These are phyloP conservation scores for Beta lomatogona DNA, from an alignment of 179 eudicot genomes.

Conservation along the genomic window DNA sequence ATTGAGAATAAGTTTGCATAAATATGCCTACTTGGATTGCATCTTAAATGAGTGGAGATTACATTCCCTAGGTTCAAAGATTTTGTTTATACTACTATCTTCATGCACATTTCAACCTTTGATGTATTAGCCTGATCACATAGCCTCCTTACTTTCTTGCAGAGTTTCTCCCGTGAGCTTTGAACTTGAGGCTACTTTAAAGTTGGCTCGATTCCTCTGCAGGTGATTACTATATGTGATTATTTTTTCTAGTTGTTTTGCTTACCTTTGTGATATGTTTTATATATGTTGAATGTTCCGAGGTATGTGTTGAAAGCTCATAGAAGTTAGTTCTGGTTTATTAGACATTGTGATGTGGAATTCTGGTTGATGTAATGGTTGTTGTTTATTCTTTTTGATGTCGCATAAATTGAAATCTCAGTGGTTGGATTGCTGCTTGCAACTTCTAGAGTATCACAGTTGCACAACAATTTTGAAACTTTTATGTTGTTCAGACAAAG, in stretches of 20 bases:
- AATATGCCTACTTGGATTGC: background rate
- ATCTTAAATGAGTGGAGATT: background rate
- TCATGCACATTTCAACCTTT: conserved; percentile 1
- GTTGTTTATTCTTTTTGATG: background rate
- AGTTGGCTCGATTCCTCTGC: conserved; percentile 95
- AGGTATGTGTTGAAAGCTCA: background rate
- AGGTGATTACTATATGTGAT: conserved; percentile 44
- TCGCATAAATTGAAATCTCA: no score
- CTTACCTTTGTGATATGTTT: background rate
- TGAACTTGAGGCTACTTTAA: conserved; percentile 97
- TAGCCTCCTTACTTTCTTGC: conserved; percentile 26
- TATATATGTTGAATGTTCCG: background rate
- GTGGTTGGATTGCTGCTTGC: background rate
- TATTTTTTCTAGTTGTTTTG: background rate
- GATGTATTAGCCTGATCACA: conserved; percentile 20
- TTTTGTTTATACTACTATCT: background rate
- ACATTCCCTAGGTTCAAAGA: no score
- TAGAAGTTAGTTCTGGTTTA: background rate
- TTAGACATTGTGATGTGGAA: background rate
- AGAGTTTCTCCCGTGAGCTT: conserved; percentile 99
- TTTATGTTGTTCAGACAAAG: background rate
- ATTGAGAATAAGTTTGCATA: background rate
- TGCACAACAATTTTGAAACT: background rate
- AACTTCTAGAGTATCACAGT: background rate
- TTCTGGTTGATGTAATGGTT: background rate